phyloP scores from a whole-genome alignment of 176 grass and related monocot species.

The Tillandsia fasciculata region DNA sequence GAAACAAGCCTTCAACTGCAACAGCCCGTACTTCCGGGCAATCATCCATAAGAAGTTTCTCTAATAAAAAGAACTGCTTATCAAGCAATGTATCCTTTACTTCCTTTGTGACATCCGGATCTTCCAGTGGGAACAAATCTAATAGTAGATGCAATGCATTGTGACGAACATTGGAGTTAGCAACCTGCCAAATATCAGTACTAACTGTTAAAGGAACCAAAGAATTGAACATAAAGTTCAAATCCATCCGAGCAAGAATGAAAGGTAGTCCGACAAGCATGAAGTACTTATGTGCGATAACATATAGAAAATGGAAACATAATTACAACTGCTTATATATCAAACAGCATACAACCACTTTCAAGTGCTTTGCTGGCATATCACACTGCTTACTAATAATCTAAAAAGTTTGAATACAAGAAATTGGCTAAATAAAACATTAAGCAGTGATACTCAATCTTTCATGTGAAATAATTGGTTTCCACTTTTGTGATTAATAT shows the following conservation, averaged over 20 bases:
- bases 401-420: no score
- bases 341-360: no score
- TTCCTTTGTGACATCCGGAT: conserved; percentile 85
- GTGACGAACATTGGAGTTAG: conserved; percentile 78
- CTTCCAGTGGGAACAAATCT: conserved; percentile 91
- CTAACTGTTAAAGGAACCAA: conserved; percentile 6
- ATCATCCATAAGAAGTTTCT: conserved; percentile 77
- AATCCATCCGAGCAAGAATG: neutral
- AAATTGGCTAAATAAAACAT: no score
- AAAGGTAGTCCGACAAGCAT: neutral
- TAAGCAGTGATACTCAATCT: no score
- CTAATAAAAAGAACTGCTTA: conserved; percentile 76
- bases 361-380: no score
- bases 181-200: conserved; percentile 45
- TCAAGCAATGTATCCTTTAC: conserved; percentile 66
- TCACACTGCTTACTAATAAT: no score
- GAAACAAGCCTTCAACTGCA: conserved; percentile 81
- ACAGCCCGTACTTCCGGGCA: conserved; percentile 66
- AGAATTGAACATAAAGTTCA: neutral
- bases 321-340: no score
- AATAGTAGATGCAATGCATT: conserved; percentile 83
- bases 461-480: no score
- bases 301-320: no score
- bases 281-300: no score
- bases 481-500: no score